A percentile compares a stretch with the other conserved stretches of the same genome.
phyloP scores from a whole-genome alignment of 176 grass and related monocot genomes.

The Rhynchospora breviuscula region DNA sequence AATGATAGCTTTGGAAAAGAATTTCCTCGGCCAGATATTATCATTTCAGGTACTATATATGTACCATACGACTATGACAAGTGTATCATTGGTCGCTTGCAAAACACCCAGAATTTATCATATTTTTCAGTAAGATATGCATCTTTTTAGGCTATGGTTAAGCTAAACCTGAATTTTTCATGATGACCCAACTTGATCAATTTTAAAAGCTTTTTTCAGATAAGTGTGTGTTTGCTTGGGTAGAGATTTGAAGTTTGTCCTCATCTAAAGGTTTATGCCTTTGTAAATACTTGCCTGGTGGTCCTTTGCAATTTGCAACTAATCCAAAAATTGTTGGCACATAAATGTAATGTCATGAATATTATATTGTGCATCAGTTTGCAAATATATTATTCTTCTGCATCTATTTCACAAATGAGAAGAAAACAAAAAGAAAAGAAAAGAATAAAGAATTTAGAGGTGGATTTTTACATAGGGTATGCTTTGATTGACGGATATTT shows the following conservation, averaged over 20 bases:
- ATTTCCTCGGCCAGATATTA: slow-evolving; percentile 79
- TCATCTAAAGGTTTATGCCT: neutral
- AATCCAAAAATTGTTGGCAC: neutral
- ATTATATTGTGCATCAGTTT: neutral
- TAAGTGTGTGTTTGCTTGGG: neutral
- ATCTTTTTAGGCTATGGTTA: neutral
- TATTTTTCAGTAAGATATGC: neutral
- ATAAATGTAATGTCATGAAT: neutral
- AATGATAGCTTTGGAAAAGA: slow-evolving; percentile 73
- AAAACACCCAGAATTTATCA: neutral
- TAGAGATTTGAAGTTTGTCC: neutral
- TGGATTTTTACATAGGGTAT: neutral
- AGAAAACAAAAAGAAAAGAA: neutral
- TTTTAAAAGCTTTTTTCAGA: neutral
- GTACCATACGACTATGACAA: neutral
- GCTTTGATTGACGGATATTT: neutral
- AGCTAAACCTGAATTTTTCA: slow-evolving; percentile 1
- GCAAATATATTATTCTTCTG: neutral
- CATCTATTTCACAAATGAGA: neutral
- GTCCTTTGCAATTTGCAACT: neutral
- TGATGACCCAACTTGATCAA: neutral
- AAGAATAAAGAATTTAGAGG: neutral
- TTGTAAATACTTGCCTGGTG: neutral
- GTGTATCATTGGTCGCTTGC: neutral
- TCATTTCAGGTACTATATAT: slow-evolving; percentile 72